These are phyloP conservation scores for Dryas integrifolia DNA, from an alignment of 331 rosid species.

Conservation along the genomic window DNA sequence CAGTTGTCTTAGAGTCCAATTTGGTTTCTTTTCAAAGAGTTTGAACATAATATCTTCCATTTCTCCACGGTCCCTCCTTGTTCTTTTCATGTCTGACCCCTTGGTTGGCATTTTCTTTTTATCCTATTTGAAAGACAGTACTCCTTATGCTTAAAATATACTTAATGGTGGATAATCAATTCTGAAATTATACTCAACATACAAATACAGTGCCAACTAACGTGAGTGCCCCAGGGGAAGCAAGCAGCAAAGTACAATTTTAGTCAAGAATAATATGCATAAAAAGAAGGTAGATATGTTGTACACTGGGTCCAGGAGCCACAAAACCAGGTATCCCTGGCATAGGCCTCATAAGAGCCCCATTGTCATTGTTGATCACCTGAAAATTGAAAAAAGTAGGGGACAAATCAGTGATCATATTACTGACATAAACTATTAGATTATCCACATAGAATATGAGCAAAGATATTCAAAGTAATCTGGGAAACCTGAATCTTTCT, in stretches of 20 bases:
- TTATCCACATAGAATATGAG: neutral
- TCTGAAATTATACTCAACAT: neutral
- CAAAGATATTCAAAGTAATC: slow-evolving; percentile 20
- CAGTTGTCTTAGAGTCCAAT: slow-evolving; percentile 76
- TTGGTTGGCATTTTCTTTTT: slow-evolving; percentile 62
- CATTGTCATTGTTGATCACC: slow-evolving; percentile 70
- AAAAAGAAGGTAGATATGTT: slow-evolving; percentile 24
- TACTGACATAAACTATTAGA: neutral
- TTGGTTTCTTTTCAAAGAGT: slow-evolving; percentile 74
- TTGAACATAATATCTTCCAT: slow-evolving; percentile 82
- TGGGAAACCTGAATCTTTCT: slow-evolving; percentile 83
- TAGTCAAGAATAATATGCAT: slow-evolving; percentile 1
- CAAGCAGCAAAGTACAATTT: slow-evolving; percentile 13
- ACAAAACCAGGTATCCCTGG: slow-evolving; percentile 60
- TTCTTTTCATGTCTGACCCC: slow-evolving; percentile 62
- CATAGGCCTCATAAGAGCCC: slow-evolving; percentile 80
- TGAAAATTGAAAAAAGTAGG: slow-evolving; percentile 36
- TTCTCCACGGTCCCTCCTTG: slow-evolving; percentile 80
- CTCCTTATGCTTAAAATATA: slow-evolving; percentile 16
- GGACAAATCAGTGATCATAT: slow-evolving; percentile 1
- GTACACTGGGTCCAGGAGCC: slow-evolving; percentile 51
- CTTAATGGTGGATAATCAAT: slow-evolving; percentile 5
- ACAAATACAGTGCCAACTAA: slow-evolving; percentile 10
- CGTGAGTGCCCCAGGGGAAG: neutral
- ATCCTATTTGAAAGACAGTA: slow-evolving; percentile 49